Percentiles rank a stretch among this genome's conserved stretches.
Conservation (phyloP, 257 asterid genomes). For the Forsythia viridissima region DNA sequence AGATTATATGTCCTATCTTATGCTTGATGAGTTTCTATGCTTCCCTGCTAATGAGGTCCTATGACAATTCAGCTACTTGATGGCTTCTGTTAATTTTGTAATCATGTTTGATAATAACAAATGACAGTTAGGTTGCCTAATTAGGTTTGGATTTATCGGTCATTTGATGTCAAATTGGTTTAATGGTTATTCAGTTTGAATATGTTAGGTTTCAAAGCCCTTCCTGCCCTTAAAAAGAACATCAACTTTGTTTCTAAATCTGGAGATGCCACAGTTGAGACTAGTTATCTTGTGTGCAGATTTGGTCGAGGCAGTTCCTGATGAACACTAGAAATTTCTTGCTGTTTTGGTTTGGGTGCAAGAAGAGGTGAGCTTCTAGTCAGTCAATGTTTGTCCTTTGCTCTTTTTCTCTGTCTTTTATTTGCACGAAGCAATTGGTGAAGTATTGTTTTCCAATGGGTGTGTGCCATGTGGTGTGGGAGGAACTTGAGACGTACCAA, state of each 20-base stretch:
- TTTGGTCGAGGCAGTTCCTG: slow-evolving; percentile 74
- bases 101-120: background rate
- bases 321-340: slow-evolving; percentile 81
- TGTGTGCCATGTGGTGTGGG: background rate
- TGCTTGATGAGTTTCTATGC: background rate
- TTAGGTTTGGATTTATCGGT: background rate
- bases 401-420: background rate
- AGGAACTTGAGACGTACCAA: background rate
- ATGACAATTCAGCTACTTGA: background rate
- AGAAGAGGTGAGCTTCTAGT: slow-evolving; percentile 59
- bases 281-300: slow-evolving; percentile 38
- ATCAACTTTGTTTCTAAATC: no score
- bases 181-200: background rate
- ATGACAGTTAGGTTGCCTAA: background rate
- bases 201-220: background rate
- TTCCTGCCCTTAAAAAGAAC: background rate
- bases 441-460: background rate
- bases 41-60: background rate
- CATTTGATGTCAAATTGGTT: background rate
- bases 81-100: background rate
- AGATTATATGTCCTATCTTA: background rate
- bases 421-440: background rate
- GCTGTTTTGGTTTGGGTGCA: slow-evolving; percentile 91
- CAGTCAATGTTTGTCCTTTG: background rate
- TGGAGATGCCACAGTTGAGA: background rate